phyloP scores from a whole-genome alignment of 2,329 filamentous ascomycete genomes.

The Penicillium hordei region DNA sequence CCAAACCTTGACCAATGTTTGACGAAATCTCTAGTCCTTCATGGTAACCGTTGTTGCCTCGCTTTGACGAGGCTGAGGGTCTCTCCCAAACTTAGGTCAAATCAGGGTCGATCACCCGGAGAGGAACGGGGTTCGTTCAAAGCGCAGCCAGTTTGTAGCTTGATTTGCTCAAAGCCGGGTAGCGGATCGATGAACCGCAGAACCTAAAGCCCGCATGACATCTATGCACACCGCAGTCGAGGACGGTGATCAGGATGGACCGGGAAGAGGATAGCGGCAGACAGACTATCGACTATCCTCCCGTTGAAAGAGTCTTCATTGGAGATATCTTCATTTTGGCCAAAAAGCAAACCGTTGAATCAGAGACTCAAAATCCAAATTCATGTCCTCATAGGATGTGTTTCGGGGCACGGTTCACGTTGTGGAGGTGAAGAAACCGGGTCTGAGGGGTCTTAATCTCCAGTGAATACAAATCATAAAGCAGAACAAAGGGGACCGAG shows the following conservation, averaged over 20 bases:
- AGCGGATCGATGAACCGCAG: conserved; percentile 37
- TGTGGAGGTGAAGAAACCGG: conserved; percentile 7
- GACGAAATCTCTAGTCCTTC: conserved; percentile 13
- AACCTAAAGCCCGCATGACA: conserved; percentile 39
- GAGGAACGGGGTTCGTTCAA: conserved; percentile 12
- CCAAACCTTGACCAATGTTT: conserved; percentile 2
- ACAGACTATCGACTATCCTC: background rate
- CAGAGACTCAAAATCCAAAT: background rate
- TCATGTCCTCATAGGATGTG: background rate
- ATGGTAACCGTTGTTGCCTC: conserved; percentile 12
- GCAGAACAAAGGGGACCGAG: background rate
- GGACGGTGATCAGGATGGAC: conserved; percentile 23
- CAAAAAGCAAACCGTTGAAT: conserved; percentile 5
- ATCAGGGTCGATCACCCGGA: conserved; percentile 22
- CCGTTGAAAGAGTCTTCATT: background rate
- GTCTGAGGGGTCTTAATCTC: conserved; percentile 1
- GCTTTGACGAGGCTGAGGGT: background rate
- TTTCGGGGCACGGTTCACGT: background rate
- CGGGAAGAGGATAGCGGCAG: conserved; percentile 22
- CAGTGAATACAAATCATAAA: conserved; percentile 2
- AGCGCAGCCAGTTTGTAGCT: conserved; percentile 1
- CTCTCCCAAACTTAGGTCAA: conserved; percentile 5
- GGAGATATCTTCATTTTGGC: background rate
- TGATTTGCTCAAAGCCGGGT: conserved; percentile 28
- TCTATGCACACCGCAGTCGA: conserved; percentile 19